These are phyloP conservation scores for Lyophyllum atratum DNA, from an alignment of 768 basidiomycete species.

Conservation along the genomic window DNA sequence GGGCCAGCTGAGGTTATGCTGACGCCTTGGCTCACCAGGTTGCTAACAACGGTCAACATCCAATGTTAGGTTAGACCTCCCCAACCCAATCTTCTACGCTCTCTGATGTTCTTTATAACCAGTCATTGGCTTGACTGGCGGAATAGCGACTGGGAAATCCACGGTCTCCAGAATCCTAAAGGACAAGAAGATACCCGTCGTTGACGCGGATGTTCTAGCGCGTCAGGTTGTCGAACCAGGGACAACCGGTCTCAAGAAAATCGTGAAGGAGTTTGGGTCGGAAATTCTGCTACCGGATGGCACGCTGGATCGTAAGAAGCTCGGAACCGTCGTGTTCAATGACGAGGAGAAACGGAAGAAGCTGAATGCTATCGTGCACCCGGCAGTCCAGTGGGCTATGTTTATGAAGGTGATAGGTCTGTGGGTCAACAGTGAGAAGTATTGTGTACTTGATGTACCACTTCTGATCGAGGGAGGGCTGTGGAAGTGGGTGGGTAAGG, in stretches of 20 bases:
- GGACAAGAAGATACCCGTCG: slow-evolving; percentile 69
- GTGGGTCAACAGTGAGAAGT: slow-evolving; percentile 79
- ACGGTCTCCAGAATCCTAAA: slow-evolving; percentile 80
- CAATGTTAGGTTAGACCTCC: slow-evolving; percentile 12
- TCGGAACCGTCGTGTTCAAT: slow-evolving; percentile 85
- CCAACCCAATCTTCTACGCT: not conserved
- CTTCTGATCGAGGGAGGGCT: slow-evolving; percentile 87
- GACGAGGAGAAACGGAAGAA: slow-evolving; percentile 69
- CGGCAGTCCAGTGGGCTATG: slow-evolving; percentile 84
- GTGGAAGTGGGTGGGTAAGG: slow-evolving; percentile 79
- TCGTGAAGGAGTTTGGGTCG: slow-evolving; percentile 71
- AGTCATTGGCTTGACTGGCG: slow-evolving; percentile 96
- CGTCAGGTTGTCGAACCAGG: slow-evolving; percentile 86
- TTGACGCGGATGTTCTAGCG: slow-evolving; percentile 92
- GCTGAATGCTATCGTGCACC: slow-evolving; percentile 88
- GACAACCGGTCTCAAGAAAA: slow-evolving; percentile 66
- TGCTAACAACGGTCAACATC: not conserved
- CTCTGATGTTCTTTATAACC: not conserved
- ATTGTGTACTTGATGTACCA: slow-evolving; percentile 89
- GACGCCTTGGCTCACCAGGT: not conserved
- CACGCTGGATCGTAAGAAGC: slow-evolving; percentile 75
- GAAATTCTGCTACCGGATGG: slow-evolving; percentile 70
- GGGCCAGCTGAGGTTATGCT: no score
- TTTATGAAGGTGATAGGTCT: slow-evolving; percentile 60
- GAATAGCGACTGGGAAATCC: slow-evolving; percentile 96